These are phyloP conservation scores for Rosellinia necatrix DNA, from an alignment of 2,329 filamentous ascomycete species.

Conservation along the genomic window DNA sequence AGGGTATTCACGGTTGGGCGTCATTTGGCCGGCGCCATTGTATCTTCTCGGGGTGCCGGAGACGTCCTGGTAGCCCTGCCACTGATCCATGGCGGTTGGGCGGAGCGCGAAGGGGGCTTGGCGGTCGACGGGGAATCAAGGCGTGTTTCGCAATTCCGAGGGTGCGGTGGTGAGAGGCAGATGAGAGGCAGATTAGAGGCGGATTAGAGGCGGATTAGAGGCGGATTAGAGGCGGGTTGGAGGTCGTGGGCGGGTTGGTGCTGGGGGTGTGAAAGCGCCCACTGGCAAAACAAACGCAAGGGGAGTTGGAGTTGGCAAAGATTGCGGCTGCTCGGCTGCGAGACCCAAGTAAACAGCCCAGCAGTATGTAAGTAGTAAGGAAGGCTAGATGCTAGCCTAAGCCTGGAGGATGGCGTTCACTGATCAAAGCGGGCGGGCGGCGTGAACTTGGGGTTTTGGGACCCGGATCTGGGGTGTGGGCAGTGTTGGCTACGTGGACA, in stretches of 20 bases:
- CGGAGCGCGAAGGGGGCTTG: conserved; percentile 14
- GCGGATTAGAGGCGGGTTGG: conserved; percentile 30
- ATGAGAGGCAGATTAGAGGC: no score
- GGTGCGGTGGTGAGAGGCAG: conserved; percentile 20
- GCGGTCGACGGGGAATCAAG: conserved; percentile 15
- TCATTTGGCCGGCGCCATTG: conserved; percentile 42
- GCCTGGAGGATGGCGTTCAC: neutral
- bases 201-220: no score
- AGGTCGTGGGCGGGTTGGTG: conserved; percentile 19
- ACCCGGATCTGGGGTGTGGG: neutral
- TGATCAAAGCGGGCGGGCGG: conserved; percentile 12
- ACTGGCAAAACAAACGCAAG: conserved; percentile 11
- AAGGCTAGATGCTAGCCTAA: conserved; percentile 1
- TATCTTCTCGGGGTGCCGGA: conserved; percentile 67
- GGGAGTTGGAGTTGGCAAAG: no score
- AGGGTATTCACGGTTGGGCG: conserved; percentile 39
- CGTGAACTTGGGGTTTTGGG: conserved; percentile 4
- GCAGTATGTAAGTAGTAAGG: no score
- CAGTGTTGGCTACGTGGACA: conserved; percentile 30
- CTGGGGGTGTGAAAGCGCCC: conserved; percentile 25
- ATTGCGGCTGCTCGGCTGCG: no score
- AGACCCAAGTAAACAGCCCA: neutral
- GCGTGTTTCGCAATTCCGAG: conserved; percentile 19
- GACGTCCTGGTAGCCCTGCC: conserved; percentile 71
- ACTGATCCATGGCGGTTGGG: conserved; percentile 60